Conservation (phyloP, 208 protist genomes). For the Trypanosoma vivax region DNA sequence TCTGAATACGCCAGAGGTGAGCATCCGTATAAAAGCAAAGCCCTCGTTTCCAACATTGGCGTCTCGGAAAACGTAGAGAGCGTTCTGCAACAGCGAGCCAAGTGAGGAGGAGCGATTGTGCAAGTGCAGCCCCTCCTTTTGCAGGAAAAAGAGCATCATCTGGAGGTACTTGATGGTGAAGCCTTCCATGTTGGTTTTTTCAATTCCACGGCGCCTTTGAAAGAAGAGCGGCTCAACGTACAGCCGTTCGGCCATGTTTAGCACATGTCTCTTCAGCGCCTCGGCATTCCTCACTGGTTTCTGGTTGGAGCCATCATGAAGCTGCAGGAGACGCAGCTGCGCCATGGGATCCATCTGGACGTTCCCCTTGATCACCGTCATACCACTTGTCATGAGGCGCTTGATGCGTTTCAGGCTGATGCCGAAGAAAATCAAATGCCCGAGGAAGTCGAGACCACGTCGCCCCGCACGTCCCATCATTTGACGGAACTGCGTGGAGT, state of each 20-base stretch:
- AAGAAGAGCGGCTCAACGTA: conserved; percentile 85
- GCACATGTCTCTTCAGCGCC: conserved; percentile 40
- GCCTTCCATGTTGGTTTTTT: conserved; percentile 66
- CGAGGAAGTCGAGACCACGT: conserved; percentile 91
- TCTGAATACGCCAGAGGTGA: conserved; percentile 61
- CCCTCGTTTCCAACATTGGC: conserved; percentile 64
- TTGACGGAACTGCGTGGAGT: conserved; percentile 91
- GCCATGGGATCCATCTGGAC: conserved; percentile 82
- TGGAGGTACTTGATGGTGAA: conserved; percentile 68
- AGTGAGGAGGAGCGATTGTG: conserved; percentile 69
- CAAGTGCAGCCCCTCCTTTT: conserved; percentile 76
- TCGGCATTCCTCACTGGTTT: conserved; percentile 45
- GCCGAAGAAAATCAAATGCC: conserved; percentile 92
- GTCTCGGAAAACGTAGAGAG: conserved; percentile 77
- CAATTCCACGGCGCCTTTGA: conserved; percentile 47
- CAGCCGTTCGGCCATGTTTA: conserved; percentile 58
- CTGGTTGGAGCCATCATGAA: conserved; percentile 66
- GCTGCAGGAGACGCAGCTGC: conserved; percentile 78
- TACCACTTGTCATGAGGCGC: conserved; percentile 86
- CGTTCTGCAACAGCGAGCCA: conserved; percentile 69
- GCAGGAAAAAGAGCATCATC: conserved; percentile 75
- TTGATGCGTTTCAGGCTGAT: conserved; percentile 86
- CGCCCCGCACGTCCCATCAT: conserved; percentile 95
- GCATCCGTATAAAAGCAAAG: conserved; percentile 74
- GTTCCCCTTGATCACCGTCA: conserved; percentile 89